phyloP scores from a whole-genome alignment of 2,329 filamentous ascomycete species.

The Aspergillus sp. region DNA sequence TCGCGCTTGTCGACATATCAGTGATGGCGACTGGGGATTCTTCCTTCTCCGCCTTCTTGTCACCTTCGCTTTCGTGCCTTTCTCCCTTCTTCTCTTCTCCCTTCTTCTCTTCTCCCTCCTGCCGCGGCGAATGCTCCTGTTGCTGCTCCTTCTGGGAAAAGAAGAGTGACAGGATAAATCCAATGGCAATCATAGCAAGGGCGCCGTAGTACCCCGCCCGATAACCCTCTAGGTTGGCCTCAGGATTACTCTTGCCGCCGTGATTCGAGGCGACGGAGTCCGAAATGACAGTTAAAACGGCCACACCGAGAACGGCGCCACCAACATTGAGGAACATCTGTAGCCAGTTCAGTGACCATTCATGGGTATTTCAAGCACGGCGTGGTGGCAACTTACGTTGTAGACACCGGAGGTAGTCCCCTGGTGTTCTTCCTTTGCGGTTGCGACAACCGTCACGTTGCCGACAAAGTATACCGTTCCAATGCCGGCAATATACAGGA shows the following conservation, averaged over 20 bases:
- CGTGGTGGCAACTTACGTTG: too few species aligned
- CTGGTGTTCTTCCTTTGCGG: not conserved
- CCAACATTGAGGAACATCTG: not conserved
- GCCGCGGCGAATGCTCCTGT: not conserved
- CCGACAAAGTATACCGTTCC: not conserved
- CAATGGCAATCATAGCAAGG: not conserved
- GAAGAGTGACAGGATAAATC: not conserved
- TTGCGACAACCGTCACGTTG: not conserved
- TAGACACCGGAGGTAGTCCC: not conserved
- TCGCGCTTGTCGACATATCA: not conserved
- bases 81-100: not conserved
- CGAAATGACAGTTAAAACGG: not conserved
- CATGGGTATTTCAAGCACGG: not conserved
- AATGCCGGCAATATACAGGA: not conserved
- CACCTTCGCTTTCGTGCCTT: not conserved
- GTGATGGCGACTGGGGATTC: not conserved
- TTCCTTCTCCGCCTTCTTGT: not conserved
- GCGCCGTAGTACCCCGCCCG: not conserved
- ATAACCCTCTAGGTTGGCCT: not conserved
- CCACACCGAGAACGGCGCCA: not conserved
- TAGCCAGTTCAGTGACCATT: not conserved
- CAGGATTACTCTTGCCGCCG: not conserved
- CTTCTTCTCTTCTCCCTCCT: not conserved
- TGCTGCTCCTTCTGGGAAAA: not conserved
- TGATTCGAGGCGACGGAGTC: not conserved